Evolutionary conservation across 139 green algal genomes (phyloP), one percentile per base, ranked within the genome.

Genomic region (Nannochloris sp.): DNA sequence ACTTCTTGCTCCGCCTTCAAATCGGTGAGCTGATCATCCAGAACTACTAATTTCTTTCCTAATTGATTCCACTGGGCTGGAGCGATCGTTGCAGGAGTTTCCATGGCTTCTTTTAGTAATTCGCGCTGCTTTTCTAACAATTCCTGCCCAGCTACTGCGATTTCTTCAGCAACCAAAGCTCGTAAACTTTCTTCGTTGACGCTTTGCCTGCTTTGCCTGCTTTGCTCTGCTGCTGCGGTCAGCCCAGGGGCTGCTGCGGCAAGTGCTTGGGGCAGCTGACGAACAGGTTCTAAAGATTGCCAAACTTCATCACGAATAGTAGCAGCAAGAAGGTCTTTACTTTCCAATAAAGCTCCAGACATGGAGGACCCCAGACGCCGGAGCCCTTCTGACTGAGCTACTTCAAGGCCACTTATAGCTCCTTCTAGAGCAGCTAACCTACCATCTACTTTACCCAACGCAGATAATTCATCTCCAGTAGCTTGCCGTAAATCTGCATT

Each of bases 51-150:
- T 19, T 60, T 47, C 15, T 13, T 25, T 39, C 69, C 69, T 34
- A 76, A 58, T 51, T 76, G 69, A 29, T 66, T 72, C 69, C 69
- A 76, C 45, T 74, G 67, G 34, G 38, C 32, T 2, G 66, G 66
- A n/a, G 65, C 66, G 6, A 73, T 57, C 9, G 42, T 59, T 42
- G 25, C 67, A 60, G 66, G 12, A 19, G 1, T 32, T 24, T 27
- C 19, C n/a, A 47, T 4, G 42, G 12, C 4, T 54, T 74, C 57
- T 42, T 68, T 45, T 55, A 68, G 46, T 34, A 74, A 39, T 34
- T 36, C 46, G 4, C 38, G 44, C 46, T 68, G 57, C 47, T 74
- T 44, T 34, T 61, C 31, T 33, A 62, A 10, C 5, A 74, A 45
- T 34, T 42, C 13, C 6, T 33, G 45, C 9, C 15, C 25, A 29